Evolutionary conservation across 768 basidiomycete genomes (phyloP), one percentile per base, ranked within the genome.

Genomic region (Suillus decipiens): DNA sequence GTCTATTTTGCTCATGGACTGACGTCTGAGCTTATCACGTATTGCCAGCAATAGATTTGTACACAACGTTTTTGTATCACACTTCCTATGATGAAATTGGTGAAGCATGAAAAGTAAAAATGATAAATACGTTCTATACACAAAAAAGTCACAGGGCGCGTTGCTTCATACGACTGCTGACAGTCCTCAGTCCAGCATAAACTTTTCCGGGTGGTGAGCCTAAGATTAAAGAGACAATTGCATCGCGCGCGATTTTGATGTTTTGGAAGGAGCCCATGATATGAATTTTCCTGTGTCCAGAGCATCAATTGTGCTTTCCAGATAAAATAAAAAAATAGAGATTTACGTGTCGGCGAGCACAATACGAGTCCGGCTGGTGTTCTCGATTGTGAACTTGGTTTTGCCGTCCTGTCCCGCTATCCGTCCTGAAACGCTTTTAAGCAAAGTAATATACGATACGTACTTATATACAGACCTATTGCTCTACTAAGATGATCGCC

Each of bases 341-440:
- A 85, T 92, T 61, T 71, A 96, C 96, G 95, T 95, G 73, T 99
- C 97, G 12, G 97, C 97, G 47, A 99, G 86, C 53, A 99, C 93
- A 62, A 99, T 98, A n/a, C 97, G 90, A 33, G 97, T 99, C 62
- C 96, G 85, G 68, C 90, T 96, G 3, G 95, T 86, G 70, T 99
- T 99, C 80, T 99, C 97, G 61, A 99, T 99, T 2, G 96, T 95
- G 75, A 98, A 99, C 74, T 97, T 96, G 12, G 96, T 98, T 80
- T 98, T 98, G 50, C 97, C 97, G 66, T 97, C 95, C 73, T 99
- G 95, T 5, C 97, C 97, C 12, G 97, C 97, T 73, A 99, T 99
- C 68, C 97, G 96, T 68, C 95, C 92, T 93, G 68, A 11, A 59
- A 60, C 33, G 58, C 19, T 22, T 42, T 62, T 67, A 22, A 71